phyloP scores from a whole-genome alignment of 2,329 filamentous ascomycete species.

The Colletotrichum neosansevieriae region DNA sequence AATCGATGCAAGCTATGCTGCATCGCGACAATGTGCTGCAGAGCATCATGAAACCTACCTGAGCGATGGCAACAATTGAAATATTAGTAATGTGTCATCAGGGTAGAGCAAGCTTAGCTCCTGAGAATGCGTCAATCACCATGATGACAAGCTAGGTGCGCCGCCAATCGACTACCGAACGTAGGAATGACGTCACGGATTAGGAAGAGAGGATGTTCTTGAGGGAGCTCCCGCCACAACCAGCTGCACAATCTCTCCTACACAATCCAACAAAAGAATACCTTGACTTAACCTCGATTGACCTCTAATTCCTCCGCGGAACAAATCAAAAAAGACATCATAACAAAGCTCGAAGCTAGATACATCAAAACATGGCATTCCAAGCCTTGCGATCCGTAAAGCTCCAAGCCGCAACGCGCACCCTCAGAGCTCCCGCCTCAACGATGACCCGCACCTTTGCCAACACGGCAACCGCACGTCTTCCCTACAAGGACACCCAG shows the following conservation, averaged over 20 bases:
- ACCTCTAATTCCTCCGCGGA: neutral
- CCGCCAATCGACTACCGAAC: conserved; percentile 19
- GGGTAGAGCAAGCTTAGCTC: too few relatives aligned
- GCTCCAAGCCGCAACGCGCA: neutral
- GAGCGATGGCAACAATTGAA: too few relatives aligned
- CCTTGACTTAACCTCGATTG: neutral
- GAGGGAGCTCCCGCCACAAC: neutral
- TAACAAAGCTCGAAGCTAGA: too few relatives aligned
- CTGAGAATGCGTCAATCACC: neutral
- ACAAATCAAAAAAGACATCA: neutral
- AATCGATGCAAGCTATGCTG: neutral
- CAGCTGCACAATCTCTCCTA: neutral
- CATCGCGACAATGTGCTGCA: too few relatives aligned
- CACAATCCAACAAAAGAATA: neutral
- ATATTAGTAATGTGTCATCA: too few relatives aligned
- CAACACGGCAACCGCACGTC: conserved; percentile 44
- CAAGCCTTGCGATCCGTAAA: conserved; percentile 25
- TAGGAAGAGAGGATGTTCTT: neutral
- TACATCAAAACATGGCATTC: conserved; percentile 35
- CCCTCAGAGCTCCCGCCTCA: conserved; percentile 23
- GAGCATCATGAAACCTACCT: too few relatives aligned
- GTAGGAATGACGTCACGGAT: conserved; percentile 35
- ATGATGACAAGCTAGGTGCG: conserved; percentile 16
- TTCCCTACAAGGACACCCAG: conserved; percentile 64
- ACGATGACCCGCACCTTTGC: conserved; percentile 49